These are phyloP conservation scores for Macrotyloma uniflorum DNA, from an alignment of 306 rosid genomes.

Conservation along the genomic window DNA sequence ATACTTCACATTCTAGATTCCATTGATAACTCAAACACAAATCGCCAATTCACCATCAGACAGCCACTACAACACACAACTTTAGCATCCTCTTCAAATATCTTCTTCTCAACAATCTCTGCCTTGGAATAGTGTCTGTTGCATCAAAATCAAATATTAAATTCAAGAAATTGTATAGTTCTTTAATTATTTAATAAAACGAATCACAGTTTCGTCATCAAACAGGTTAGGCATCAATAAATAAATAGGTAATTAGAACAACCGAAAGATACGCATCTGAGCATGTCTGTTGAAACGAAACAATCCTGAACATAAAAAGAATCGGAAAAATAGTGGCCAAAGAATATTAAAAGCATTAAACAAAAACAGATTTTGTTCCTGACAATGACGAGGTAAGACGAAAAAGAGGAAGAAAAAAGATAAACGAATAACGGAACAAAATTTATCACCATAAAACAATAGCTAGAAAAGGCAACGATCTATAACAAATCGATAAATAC, in stretches of 20 bases:
- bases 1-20: slow-evolving; percentile 35
- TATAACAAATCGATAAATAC: not conserved
- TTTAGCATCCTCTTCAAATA: slow-evolving; percentile 9
- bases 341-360: not conserved
- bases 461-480: slow-evolving; percentile 28
- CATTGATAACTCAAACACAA: slow-evolving; percentile 31
- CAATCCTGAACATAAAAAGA: slow-evolving; percentile 22
- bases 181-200: slow-evolving; percentile 6
- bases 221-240: slow-evolving; percentile 31
- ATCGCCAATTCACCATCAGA: slow-evolving; percentile 18
- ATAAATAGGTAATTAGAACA: slow-evolving; percentile 30
- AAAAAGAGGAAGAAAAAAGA: not conserved
- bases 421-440: not conserved
- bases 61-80: not conserved
- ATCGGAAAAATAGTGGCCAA: slow-evolving; percentile 9
- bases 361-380: slow-evolving; percentile 7
- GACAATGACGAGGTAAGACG: not conserved
- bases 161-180: slow-evolving; percentile 6
- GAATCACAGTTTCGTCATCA: slow-evolving; percentile 36
- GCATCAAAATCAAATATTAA: slow-evolving; percentile 51
- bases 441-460: slow-evolving; percentile 1
- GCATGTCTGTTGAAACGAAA: slow-evolving; percentile 2
- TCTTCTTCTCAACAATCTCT: slow-evolving; percentile 27
- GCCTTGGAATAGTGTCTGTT: slow-evolving; percentile 38
- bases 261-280: not conserved